Percentiles rank a stretch among this genome's conserved stretches.
Evolutionary conservation across 805 yeast species (phyloP).

Genomic region (Spathaspora arborariae): DNA sequence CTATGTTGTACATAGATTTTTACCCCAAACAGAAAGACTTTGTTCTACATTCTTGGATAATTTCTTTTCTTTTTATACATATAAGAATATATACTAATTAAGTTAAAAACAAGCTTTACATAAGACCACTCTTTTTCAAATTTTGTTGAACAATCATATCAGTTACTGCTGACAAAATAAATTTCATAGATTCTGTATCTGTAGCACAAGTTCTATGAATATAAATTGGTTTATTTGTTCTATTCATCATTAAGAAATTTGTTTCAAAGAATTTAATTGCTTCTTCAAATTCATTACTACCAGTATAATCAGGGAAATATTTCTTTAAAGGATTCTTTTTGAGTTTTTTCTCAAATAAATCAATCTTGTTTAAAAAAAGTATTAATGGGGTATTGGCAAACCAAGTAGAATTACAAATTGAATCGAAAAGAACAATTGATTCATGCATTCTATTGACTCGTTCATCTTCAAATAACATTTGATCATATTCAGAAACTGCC

Average conservation of each 20-base stretch:
- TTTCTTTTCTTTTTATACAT: too few species aligned
- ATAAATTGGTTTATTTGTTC: constrained; percentile 72
- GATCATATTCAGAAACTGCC: constrained; percentile 91
- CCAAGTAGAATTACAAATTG: constrained; percentile 82
- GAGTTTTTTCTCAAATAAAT: constrained; percentile 72
- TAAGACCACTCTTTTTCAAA: constrained; percentile 71
- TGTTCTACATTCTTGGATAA: too few species aligned
- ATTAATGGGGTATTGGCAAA: constrained; percentile 84
- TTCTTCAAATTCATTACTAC: constrained; percentile 57
- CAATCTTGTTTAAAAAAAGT: constrained; percentile 84
- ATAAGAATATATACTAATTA: too few species aligned
- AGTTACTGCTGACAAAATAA: constrained; percentile 88
- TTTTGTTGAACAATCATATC: constrained; percentile 86
- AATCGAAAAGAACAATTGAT: constrained; percentile 76
- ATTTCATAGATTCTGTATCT: constrained; percentile 82
- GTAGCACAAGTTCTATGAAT: constrained; percentile 96
- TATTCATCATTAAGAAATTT: constrained; percentile 60
- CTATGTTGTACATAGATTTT: too few species aligned
- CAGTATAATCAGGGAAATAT: constrained; percentile 77
- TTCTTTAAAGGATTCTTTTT: constrained; percentile 58
- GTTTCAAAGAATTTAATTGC: constrained; percentile 71
- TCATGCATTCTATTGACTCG: constrained; percentile 89
- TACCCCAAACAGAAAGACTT: too few species aligned
- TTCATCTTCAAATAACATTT: constrained; percentile 84
- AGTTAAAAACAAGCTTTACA: constrained; percentile 28